Conservation (phyloP, 176 grass and related monocot genomes). For the Ampelocalamus luodianensis region DNA sequence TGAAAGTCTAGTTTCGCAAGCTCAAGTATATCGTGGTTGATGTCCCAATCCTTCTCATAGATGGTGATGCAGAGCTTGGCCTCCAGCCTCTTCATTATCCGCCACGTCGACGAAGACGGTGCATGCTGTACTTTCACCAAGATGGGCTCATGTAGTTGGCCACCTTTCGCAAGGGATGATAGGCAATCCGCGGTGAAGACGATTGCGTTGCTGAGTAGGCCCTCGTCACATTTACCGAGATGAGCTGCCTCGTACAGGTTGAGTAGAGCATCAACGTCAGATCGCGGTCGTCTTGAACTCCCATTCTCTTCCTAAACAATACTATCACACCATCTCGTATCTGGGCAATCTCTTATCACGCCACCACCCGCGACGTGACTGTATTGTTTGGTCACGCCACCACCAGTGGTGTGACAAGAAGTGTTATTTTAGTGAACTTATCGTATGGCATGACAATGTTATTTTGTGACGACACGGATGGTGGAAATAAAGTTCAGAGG, state of each 20-base stretch:
- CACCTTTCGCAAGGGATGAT: background rate
- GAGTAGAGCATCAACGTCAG: background rate
- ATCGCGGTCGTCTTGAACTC: background rate
- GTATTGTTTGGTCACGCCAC: no score
- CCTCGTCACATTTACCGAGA: background rate
- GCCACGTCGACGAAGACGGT: conserved; percentile 1
- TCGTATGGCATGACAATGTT: no score
- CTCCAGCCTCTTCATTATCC: conserved; percentile 32
- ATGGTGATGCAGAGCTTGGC: conserved; percentile 40
- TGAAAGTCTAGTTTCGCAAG: conserved; percentile 55
- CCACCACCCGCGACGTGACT: no score
- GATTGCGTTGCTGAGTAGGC: background rate
- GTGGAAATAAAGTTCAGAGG: no score
- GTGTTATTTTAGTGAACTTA: no score
- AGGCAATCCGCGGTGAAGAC: background rate
- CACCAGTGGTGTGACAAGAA: no score
- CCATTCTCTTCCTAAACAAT: background rate
- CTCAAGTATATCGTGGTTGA: conserved; percentile 5
- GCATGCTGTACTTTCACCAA: background rate
- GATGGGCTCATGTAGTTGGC: background rate
- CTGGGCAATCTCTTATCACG: no score
- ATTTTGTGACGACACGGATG: no score
- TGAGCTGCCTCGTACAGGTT: conserved; percentile 33
- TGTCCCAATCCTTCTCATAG: background rate
- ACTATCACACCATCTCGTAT: no score